These are phyloP conservation scores for Acer yangbiense DNA, from an alignment of 345 rosid species.

Conservation along the genomic window DNA sequence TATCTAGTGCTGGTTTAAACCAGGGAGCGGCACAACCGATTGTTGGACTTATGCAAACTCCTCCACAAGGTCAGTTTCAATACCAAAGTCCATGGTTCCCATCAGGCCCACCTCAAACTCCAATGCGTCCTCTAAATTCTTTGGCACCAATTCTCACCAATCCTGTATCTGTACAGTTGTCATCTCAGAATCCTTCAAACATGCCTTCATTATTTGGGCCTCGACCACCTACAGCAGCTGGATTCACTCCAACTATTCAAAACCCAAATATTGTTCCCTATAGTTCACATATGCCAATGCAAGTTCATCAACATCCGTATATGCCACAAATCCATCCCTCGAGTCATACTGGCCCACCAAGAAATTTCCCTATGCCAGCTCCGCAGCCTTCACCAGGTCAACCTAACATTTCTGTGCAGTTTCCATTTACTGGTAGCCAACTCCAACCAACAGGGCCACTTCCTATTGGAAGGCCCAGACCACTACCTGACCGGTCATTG, in stretches of 20 bases:
- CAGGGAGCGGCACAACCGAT: conserved; percentile 35
- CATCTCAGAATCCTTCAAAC: conserved; percentile 36
- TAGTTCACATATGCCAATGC: conserved; percentile 35
- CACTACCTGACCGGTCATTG: conserved; percentile 33
- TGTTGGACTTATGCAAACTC: conserved; percentile 38
- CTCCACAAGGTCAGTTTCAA: conserved; percentile 54
- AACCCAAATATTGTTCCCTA: conserved; percentile 38
- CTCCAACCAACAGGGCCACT: conserved; percentile 38
- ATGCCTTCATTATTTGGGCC: conserved; percentile 48
- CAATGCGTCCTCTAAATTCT: conserved; percentile 30
- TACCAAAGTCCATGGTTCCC: conserved; percentile 47
- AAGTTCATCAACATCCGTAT: conserved; percentile 33
- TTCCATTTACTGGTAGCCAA: conserved; percentile 46
- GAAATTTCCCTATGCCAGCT: conserved; percentile 40
- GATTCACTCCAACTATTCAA: conserved; percentile 40
- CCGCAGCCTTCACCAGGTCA: conserved; percentile 45
- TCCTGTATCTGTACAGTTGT: conserved; percentile 32
- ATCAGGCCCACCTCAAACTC: conserved; percentile 37
- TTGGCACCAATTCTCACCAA: conserved; percentile 41
- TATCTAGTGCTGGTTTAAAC: conserved; percentile 23
- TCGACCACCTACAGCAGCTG: conserved; percentile 38
- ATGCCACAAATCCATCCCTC: conserved; percentile 39
- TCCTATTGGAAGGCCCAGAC: conserved; percentile 43
- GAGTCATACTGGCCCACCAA: conserved; percentile 36
- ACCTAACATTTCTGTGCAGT: conserved; percentile 28